Evolutionary conservation across 805 yeast genomes (phyloP).

Genomic region (Barnettozyma pratensis): DNA sequence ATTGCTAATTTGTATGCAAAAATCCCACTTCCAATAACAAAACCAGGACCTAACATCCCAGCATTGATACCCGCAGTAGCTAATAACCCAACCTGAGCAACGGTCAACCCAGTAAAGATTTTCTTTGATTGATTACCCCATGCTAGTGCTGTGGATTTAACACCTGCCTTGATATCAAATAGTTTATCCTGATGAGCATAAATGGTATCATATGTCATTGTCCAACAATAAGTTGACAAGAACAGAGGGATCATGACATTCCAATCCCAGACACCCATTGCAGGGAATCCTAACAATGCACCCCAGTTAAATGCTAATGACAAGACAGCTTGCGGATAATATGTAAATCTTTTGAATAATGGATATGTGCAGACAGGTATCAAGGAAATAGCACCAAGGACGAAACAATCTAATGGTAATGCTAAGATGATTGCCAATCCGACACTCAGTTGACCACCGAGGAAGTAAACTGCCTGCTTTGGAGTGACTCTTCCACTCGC

Average conservation of each 20-base stretch:
- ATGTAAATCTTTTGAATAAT: conserved; percentile 87
- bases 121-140: conserved; percentile 84
- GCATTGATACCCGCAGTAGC: conserved; percentile 66
- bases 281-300: conserved; percentile 89
- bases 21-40: conserved; percentile 55
- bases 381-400: conserved; percentile 75
- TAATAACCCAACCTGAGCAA: conserved; percentile 61
- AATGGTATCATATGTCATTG: conserved; percentile 92
- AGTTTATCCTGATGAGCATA: conserved; percentile 96
- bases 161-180: conserved; percentile 85
- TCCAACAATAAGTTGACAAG: conserved; percentile 79
- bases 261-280: conserved; percentile 81
- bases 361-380: conserved; percentile 85
- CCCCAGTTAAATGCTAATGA: conserved; percentile 93
- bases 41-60: conserved; percentile 81
- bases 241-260: conserved; percentile 75
- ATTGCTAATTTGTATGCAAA: conserved; percentile 65
- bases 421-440: conserved; percentile 70
- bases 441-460: conserved; percentile 66
- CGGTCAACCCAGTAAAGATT: conserved; percentile 57
- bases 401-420: conserved; percentile 77
- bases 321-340: conserved; percentile 86
- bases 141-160: conserved; percentile 90
- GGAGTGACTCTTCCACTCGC: conserved; percentile 79
- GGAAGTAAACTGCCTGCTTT: conserved; percentile 62